Evolutionary conservation across 2,329 filamentous ascomycete genomes (phyloP).

Genomic region (Cordyceps farinosa): DNA sequence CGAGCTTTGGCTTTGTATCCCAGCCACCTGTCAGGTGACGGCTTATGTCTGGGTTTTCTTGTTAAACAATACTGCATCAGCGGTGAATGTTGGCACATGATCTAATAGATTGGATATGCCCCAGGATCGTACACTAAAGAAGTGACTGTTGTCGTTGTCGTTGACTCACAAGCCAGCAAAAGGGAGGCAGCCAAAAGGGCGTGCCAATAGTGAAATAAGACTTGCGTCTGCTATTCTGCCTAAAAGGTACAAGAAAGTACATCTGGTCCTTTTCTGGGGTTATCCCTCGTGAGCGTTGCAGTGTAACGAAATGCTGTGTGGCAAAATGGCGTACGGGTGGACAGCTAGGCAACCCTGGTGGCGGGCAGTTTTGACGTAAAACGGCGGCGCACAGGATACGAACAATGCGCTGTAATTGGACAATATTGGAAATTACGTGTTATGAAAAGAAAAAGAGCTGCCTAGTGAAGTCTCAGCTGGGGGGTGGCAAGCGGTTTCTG

Average conservation of each 20-base stretch:
- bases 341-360: not conserved
- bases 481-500: too few species aligned
- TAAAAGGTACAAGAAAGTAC: not conserved
- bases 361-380: too few species aligned
- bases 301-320: not conserved
- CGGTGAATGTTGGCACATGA: not conserved
- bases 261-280: not conserved
- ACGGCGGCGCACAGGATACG: too few species aligned
- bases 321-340: not conserved
- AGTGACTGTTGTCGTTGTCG: not conserved
- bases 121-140: not conserved
- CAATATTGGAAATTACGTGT: too few species aligned
- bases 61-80: not conserved
- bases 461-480: too few species aligned
- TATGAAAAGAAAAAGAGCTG: too few species aligned
- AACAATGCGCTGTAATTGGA: too few species aligned
- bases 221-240: conserved; percentile 6
- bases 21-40: not conserved
- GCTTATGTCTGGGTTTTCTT: not conserved
- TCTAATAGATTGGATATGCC: not conserved
- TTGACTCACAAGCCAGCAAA: not conserved
- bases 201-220: not conserved
- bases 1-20: not conserved
- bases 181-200: not conserved
- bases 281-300: not conserved